Percentiles rank a stretch among this genome's conserved stretches.
These are phyloP conservation scores for Talaromyces adpressus DNA, from an alignment of 495 filamentous ascomycete species.

Conservation along the genomic window DNA sequence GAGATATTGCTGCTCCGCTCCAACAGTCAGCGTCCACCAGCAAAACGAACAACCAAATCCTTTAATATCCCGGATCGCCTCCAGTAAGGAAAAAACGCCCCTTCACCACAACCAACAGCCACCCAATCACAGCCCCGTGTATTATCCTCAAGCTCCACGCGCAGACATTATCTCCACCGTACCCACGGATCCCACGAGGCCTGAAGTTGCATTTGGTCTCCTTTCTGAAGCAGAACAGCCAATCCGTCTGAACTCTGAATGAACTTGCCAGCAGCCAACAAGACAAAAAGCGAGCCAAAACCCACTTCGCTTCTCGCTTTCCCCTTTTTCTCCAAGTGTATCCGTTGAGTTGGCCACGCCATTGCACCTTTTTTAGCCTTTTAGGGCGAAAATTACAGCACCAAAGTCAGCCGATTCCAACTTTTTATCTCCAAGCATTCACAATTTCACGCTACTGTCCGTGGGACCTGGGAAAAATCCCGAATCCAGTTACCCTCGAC, in stretches of 20 bases:
- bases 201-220: conserved; percentile 17
- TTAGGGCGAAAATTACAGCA: conserved; percentile 19
- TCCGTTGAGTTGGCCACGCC: conserved; percentile 10
- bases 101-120: conserved; percentile 8
- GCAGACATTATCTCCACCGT: neutral
- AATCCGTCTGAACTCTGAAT: conserved; percentile 13
- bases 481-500: neutral
- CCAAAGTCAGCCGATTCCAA: conserved; percentile 15
- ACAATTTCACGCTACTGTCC: neutral
- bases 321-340: conserved; percentile 14
- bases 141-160: conserved; percentile 19
- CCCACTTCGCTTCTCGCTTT: conserved; percentile 21
- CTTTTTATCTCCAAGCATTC: neutral
- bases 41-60: neutral
- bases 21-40: conserved; percentile 1
- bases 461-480: neutral
- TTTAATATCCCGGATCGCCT: conserved; percentile 5
- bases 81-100: conserved; percentile 6
- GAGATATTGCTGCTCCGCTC: conserved; percentile 6
- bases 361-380: conserved; percentile 13
- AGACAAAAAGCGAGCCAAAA: conserved; percentile 7
- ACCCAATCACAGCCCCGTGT: conserved; percentile 23
- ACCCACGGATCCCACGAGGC: conserved; percentile 26
- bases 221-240: conserved; percentile 22
- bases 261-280: neutral